Conservation (phyloP, 2,329 filamentous ascomycete genomes). For the Sporothrix dimorphospora region DNA sequence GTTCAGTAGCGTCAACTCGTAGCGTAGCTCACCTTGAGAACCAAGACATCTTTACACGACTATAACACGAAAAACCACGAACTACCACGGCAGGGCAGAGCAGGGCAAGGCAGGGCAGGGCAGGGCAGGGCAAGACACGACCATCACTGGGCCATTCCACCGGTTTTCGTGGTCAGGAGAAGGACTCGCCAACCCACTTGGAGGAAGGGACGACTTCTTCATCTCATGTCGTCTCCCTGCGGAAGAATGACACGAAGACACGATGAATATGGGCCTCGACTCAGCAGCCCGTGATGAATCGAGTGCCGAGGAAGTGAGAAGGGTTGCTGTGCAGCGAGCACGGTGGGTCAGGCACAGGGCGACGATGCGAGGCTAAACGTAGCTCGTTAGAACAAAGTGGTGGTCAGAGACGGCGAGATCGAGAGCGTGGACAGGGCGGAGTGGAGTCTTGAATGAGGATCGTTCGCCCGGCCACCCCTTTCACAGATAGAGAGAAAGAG, state of each 20-base stretch:
- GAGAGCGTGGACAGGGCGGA: constrained; percentile 7
- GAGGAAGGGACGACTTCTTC: constrained; percentile 21
- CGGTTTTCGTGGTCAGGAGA: neutral
- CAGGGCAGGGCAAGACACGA: constrained; percentile 21
- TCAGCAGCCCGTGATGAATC: neutral
- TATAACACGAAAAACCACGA: constrained; percentile 15
- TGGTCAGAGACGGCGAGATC: neutral
- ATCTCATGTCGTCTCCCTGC: constrained; percentile 21
- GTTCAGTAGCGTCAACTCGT: neutral
- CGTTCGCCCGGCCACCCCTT: constrained; percentile 20
- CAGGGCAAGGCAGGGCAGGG: constrained; percentile 12
- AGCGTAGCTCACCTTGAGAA: neutral
- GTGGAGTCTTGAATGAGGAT: constrained; percentile 25
- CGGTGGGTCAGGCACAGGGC: neutral
- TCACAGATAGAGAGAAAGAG: neutral
- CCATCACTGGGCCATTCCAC: neutral
- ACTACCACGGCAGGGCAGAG: neutral
- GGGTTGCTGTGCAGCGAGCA: neutral
- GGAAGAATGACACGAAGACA: neutral
- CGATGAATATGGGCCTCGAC: neutral
- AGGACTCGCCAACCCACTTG: neutral
- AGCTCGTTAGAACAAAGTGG: neutral
- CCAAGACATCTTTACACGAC: constrained; percentile 20
- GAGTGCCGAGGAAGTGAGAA: neutral
- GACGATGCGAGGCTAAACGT: neutral